Conservation (phyloP, 1,284 basidiomycete genomes). For the Rhodotorula sp. region DNA sequence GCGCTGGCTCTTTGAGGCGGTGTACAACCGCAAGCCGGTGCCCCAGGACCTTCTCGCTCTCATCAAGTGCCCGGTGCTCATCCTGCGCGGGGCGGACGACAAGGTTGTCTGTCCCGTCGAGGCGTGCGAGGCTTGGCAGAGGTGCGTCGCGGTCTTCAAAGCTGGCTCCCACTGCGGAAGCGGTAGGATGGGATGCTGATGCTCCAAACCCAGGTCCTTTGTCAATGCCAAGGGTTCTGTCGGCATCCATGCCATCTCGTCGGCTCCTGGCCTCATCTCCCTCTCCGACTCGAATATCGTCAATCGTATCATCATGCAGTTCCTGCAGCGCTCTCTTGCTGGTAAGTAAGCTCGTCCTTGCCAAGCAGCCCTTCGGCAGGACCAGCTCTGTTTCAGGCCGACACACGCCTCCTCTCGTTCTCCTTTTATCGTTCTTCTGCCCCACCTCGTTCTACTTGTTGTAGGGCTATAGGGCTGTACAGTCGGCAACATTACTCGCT, state of each 20-base stretch:
- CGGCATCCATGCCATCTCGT: constrained; percentile 3
- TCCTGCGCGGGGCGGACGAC: constrained; percentile 27
- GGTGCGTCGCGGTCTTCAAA: neutral
- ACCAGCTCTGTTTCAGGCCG: too few species aligned
- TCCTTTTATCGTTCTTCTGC: too few species aligned
- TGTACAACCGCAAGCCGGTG: constrained; percentile 14
- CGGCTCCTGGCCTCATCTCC: constrained; percentile 22
- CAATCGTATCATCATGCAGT: constrained; percentile 23
- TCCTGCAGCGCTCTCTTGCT: neutral
- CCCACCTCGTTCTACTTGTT: too few species aligned
- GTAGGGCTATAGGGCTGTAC: too few species aligned
- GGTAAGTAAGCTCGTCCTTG: neutral
- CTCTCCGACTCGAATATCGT: constrained; percentile 26
- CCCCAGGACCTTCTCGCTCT: neutral
- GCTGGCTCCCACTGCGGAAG: too few species aligned
- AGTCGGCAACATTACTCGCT: too few species aligned
- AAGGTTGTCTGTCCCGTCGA: constrained; percentile 13
- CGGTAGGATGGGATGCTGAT: too few species aligned
- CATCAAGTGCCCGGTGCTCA: constrained; percentile 18
- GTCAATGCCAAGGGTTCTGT: constrained; percentile 7
- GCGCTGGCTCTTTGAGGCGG: neutral
- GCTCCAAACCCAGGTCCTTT: constrained; percentile 1
- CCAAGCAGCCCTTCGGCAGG: too few species aligned
- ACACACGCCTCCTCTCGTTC: too few species aligned
- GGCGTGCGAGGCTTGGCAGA: constrained; percentile 21